phyloP scores from a whole-genome alignment of 768 basidiomycete genomes.

The Kwoniella shandongensis region DNA sequence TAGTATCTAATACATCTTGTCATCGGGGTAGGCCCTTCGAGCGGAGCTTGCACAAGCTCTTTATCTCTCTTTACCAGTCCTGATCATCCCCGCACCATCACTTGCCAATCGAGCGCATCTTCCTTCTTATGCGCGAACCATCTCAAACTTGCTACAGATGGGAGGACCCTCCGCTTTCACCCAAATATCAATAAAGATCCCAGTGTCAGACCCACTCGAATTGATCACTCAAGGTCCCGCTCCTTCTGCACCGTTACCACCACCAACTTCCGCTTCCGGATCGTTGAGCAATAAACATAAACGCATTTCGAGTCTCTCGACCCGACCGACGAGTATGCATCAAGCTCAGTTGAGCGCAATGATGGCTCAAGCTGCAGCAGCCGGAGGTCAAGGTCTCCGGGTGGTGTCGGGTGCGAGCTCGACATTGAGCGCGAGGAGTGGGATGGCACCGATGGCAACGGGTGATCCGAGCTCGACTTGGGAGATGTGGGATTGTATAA shows the following conservation, averaged over 20 bases:
- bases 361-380: conserved; percentile 61
- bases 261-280: conserved; percentile 3
- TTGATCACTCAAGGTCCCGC: conserved; percentile 51
- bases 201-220: conserved; percentile 59
- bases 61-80: conserved; percentile 81
- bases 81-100: conserved; percentile 87
- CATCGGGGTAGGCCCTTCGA: conserved; percentile 69
- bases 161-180: conserved; percentile 63
- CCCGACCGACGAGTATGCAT: conserved; percentile 32
- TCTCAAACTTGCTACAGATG: conserved; percentile 68
- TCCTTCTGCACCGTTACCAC: background rate
- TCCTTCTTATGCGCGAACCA: conserved; percentile 87
- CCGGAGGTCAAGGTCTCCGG: conserved; percentile 4
- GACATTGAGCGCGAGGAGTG: conserved; percentile 22
- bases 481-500: conserved; percentile 98
- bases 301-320: conserved; percentile 42
- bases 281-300: conserved; percentile 38
- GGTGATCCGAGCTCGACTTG: conserved; percentile 62
- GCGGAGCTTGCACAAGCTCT: conserved; percentile 92
- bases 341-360: conserved; percentile 44
- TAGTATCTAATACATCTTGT: too few species aligned
- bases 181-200: conserved; percentile 72
- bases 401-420: conserved; percentile 28
- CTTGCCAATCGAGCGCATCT: conserved; percentile 65
- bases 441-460: conserved; percentile 17